Conservation (phyloP, 2,329 filamentous ascomycete genomes). For the Mycosphaerella arachidis region DNA sequence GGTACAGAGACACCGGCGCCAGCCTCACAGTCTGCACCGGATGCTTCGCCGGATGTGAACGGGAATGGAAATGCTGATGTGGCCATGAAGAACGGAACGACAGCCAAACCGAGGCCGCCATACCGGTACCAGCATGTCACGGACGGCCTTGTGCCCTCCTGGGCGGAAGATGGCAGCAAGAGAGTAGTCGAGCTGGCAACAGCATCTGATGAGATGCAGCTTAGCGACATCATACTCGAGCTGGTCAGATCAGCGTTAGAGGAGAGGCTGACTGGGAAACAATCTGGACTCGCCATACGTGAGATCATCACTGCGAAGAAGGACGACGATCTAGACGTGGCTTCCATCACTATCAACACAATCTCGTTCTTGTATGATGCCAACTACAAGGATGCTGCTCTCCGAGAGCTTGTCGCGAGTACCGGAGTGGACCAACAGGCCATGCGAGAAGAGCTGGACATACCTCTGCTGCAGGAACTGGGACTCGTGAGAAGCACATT, state of each 20-base stretch:
- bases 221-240: constrained; percentile 78
- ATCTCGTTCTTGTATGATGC: constrained; percentile 73
- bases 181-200: constrained; percentile 62
- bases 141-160: constrained; percentile 61
- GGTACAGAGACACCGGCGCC: constrained; percentile 11
- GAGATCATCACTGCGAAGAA: constrained; percentile 63
- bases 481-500: constrained; percentile 84
- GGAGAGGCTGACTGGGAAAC: constrained; percentile 59
- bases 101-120: constrained; percentile 20
- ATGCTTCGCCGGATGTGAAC: not conserved
- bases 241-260: constrained; percentile 72
- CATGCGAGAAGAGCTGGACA: constrained; percentile 81
- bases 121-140: constrained; percentile 76
- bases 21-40: not conserved
- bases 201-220: constrained; percentile 61
- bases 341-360: constrained; percentile 73
- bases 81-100: not conserved
- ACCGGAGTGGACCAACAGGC: constrained; percentile 66
- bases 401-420: constrained; percentile 66
- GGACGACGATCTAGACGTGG: constrained; percentile 42
- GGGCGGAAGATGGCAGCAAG: constrained; percentile 64
- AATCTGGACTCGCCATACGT: constrained; percentile 68
- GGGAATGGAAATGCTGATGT: constrained; percentile 10
- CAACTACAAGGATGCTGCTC: constrained; percentile 53
- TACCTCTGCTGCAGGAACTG: constrained; percentile 66